These are phyloP conservation scores for Neoboletus magnificus DNA, from an alignment of 768 basidiomycete species.

Conservation along the genomic window DNA sequence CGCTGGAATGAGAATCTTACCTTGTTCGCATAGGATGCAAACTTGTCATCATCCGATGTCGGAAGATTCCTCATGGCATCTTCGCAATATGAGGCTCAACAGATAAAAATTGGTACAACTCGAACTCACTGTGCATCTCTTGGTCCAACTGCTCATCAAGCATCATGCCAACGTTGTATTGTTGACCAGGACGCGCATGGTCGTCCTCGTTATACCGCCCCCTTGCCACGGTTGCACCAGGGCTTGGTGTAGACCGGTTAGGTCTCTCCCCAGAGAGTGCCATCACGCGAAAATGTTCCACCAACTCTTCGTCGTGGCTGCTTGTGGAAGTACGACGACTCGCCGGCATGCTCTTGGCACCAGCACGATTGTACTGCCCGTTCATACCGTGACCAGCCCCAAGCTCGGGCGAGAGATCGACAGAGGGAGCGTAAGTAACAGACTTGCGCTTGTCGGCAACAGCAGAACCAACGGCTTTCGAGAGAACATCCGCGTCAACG, in stretches of 20 bases:
- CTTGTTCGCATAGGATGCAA: constrained; percentile 60
- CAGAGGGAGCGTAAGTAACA: constrained; percentile 77
- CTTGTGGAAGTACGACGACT: constrained; percentile 88
- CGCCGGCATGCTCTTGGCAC: constrained; percentile 91
- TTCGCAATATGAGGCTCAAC: constrained; percentile 31
- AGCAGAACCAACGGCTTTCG: constrained; percentile 65
- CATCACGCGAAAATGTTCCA: constrained; percentile 69
- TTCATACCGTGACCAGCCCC: constrained; percentile 41
- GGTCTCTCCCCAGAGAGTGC: constrained; percentile 64
- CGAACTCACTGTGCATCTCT: constrained; percentile 84
- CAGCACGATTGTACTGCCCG: constrained; percentile 63
- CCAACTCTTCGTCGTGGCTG: constrained; percentile 80
- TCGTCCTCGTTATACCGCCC: constrained; percentile 59
- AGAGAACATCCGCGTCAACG: constrained; percentile 61
- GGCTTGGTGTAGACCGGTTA: constrained; percentile 52
- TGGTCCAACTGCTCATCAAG: constrained; percentile 90
- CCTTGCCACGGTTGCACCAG: constrained; percentile 48
- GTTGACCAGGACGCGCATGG: constrained; percentile 54
- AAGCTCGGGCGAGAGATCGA: constrained; percentile 71
- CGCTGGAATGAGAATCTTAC: constrained; percentile 37
- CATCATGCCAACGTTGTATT: constrained; percentile 85
- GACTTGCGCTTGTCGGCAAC: constrained; percentile 80
- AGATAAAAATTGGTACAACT: constrained; percentile 5
- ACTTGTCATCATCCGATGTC: constrained; percentile 89
- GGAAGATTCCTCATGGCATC: constrained; percentile 88